Conservation (phyloP, 495 filamentous ascomycete species). For the Lichina pygmaea region DNA sequence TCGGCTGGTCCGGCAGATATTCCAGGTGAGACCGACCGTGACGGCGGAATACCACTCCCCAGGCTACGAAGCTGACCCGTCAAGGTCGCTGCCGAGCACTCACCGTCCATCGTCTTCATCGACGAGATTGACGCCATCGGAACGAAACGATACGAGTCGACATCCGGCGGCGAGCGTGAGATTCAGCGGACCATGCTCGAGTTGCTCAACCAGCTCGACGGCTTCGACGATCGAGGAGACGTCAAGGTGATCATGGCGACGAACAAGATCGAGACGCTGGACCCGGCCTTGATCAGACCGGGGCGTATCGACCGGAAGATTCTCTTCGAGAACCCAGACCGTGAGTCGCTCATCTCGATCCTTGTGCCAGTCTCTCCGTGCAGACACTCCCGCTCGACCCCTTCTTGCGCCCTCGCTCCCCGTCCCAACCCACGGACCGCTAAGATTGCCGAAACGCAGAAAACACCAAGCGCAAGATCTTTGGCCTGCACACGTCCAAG, state of each 20-base stretch:
- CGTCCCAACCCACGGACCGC: neutral
- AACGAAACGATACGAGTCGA: constrained; percentile 95
- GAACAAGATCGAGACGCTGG: constrained; percentile 97
- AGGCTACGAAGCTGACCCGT: too few relatives aligned
- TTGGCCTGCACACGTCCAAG: constrained; percentile 95
- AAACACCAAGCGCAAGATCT: constrained; percentile 99
- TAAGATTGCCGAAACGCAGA: constrained; percentile 17
- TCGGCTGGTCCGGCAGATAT: constrained; percentile 82
- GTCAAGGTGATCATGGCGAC: constrained; percentile 99
- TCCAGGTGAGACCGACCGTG: constrained; percentile 28
- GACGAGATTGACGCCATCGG: constrained; percentile 99
- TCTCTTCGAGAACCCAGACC: constrained; percentile 95
- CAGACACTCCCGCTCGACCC: neutral
- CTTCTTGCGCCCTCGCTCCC: neutral
- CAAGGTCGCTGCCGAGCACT: constrained; percentile 75
- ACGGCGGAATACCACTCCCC: neutral
- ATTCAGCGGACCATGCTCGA: constrained; percentile 98
- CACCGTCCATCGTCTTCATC: constrained; percentile 95
- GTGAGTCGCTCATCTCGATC: constrained; percentile 18
- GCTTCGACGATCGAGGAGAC: constrained; percentile 95
- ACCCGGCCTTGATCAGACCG: constrained; percentile 86
- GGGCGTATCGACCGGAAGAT: constrained; percentile 99
- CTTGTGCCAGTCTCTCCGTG: neutral
- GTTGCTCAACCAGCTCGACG: constrained; percentile 91
- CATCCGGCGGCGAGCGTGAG: constrained; percentile 88